A percentile compares a stretch with the other conserved stretches of the same genome.
Evolutionary conservation across 768 basidiomycete species (phyloP).

Genomic region (Suillus decipiens): DNA sequence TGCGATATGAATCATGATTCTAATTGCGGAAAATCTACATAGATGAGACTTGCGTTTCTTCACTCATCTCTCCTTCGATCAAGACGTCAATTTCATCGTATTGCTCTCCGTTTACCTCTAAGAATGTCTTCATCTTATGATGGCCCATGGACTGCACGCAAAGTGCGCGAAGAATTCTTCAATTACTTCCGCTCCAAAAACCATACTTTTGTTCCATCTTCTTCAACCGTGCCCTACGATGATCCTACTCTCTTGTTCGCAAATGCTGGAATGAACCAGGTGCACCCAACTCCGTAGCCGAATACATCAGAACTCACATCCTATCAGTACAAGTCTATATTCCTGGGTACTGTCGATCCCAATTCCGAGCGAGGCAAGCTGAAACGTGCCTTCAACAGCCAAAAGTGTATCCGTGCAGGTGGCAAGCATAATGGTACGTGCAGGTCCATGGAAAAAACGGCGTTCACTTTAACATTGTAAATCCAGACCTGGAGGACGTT

Average conservation of each 20-base stretch:
- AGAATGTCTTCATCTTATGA: constrained; percentile 34
- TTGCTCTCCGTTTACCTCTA: constrained; percentile 4
- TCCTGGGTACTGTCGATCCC: constrained; percentile 97
- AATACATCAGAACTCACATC: constrained; percentile 12
- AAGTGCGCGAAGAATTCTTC: constrained; percentile 89
- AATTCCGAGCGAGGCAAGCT: constrained; percentile 88
- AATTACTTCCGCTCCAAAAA: constrained; percentile 77
- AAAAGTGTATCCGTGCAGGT: constrained; percentile 98
- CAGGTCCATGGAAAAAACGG: neutral
- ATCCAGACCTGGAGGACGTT: constrained; percentile 93
- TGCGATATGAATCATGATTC: constrained; percentile 4
- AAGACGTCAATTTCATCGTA: constrained; percentile 25
- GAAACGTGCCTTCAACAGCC: constrained; percentile 92
- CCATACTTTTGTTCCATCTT: constrained; percentile 90
- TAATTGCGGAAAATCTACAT: constrained; percentile 11
- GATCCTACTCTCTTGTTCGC: constrained; percentile 97
- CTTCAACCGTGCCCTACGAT: constrained; percentile 93
- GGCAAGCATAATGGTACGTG: constrained; percentile 94
- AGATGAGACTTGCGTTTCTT: constrained; percentile 14
- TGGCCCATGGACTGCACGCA: constrained; percentile 73
- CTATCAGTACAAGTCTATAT: constrained; percentile 89
- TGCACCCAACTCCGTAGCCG: constrained; percentile 26
- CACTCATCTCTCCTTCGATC: constrained; percentile 14
- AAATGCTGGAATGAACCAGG: constrained; percentile 98
- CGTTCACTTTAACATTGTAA: constrained; percentile 9